Evolutionary conservation across 768 basidiomycete species (phyloP), one percentile per base, ranked within the genome.

Genomic region (Gyrodon lividus): DNA sequence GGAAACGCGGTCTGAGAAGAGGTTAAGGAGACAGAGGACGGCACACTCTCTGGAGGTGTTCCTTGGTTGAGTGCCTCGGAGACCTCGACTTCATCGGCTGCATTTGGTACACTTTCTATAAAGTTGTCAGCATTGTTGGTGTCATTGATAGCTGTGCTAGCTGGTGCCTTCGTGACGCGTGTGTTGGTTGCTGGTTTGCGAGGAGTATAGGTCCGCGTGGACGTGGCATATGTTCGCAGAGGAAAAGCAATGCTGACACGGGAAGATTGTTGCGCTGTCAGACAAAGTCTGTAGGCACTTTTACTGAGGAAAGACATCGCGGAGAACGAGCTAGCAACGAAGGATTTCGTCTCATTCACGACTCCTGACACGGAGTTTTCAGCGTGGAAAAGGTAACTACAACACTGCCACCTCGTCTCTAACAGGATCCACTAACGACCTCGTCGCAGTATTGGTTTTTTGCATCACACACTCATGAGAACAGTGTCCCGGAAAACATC

Each of bases 81-180:
- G 1, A 48, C 38, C 19, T 50, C 63, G 8, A 57, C 47, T n/a
- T 58, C 59, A 16, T 58, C 56, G 24, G 61, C 54, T 10, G 63
- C 57, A 46, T 55, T 54, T 41, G 65, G 58, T 43, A 59, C 35
- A 54, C 45, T 48, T n/a, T 65, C 57, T 40, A 58, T 58, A 47
- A 35, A n/a, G n/a, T n/a, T 63, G 16, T 42, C 41, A 42, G 57
- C 33, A 53, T 55, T 66, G 14, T 53, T 63, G 22, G 51, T 57
- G 34, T 46, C 62, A 31, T 59, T 59, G 52, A 57, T 53, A 13
- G 54, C 57, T 16, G 73, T 68, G 46, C 68, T 76, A 13, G 68
- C 68, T 10, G 54, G 50, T 51, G 69, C 69, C 39, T 62, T 67
- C 23, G 64, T 51, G 14, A 63, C 52, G 17, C 57, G 60, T 2